Evolutionary conservation across 1,284 basidiomycete genomes (phyloP).

Genomic region (Hemileccinum hortonii): DNA sequence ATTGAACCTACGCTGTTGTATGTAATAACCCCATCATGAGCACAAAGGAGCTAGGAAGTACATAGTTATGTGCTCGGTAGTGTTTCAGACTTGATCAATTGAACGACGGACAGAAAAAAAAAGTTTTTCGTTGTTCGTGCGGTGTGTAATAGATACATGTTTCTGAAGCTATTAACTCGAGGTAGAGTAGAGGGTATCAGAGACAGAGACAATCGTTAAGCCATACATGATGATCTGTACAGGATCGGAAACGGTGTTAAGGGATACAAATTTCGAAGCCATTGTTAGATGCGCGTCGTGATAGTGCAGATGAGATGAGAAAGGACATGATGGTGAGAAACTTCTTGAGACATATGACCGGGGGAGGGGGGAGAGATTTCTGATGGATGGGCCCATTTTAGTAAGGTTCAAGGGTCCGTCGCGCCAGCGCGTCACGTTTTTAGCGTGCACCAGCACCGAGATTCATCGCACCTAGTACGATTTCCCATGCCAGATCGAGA

Average conservation of each 20-base stretch:
- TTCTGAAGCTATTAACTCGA: conserved; percentile 27
- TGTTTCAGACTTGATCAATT: no score
- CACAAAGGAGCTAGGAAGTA: no score
- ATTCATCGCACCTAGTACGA: conserved; percentile 65
- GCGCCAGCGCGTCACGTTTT: conserved; percentile 22
- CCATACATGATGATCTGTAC: conserved; percentile 18
- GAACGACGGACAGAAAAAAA: conserved; percentile 1
- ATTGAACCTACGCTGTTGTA: background rate
- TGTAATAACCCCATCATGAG: background rate
- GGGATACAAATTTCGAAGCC: conserved; percentile 30
- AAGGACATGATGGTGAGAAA: conserved; percentile 27
- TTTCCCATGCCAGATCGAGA: conserved; percentile 70
- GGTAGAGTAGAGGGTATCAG: conserved; percentile 33
- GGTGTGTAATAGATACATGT: conserved; percentile 30
- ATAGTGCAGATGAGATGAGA: conserved; percentile 21
- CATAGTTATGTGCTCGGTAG: no score
- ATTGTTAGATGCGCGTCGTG: conserved; percentile 18
- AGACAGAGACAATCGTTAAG: conserved; percentile 18
- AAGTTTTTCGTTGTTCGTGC: conserved; percentile 11
- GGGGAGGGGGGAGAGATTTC: conserved; percentile 1
- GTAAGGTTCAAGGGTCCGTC: conserved; percentile 15
- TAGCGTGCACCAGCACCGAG: conserved; percentile 44
- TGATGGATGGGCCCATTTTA: conserved; percentile 20
- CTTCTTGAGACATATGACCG: conserved; percentile 12
- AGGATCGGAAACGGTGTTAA: conserved; percentile 15